Evolutionary conservation across 768 basidiomycete species (phyloP).

Genomic region (Mycena latifolia): DNA sequence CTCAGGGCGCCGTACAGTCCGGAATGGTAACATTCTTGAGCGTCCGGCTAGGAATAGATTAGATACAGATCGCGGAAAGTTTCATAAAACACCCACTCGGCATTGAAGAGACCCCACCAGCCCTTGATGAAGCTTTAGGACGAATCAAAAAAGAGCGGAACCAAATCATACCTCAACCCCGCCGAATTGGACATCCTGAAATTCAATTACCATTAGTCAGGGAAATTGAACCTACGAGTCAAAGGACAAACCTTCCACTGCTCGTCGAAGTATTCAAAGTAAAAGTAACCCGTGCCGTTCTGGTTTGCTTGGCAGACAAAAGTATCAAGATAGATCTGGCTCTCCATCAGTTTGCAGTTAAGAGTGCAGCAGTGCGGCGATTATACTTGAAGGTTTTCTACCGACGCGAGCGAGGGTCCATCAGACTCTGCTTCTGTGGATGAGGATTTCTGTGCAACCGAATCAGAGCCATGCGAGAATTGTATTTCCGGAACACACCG

Average conservation of each 20-base stretch:
- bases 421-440: conserved; percentile 70
- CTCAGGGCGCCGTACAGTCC: conserved; percentile 52
- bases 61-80: background rate
- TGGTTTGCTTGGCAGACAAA: conserved; percentile 90
- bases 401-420: conserved; percentile 75
- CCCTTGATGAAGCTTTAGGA: conserved; percentile 26
- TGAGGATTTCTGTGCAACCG: conserved; percentile 73
- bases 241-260: conserved; percentile 75
- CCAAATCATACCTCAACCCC: conserved; percentile 31
- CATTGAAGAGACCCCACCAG: conserved; percentile 42
- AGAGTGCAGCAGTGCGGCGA: background rate
- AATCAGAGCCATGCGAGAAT: background rate
- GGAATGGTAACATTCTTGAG: conserved; percentile 82
- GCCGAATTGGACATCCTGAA: conserved; percentile 69
- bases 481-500: conserved; percentile 55
- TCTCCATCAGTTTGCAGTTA: background rate
- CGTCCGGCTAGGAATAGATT: conserved; percentile 62
- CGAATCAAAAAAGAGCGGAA: background rate
- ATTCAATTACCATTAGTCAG: conserved; percentile 6
- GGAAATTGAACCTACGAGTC: background rate
- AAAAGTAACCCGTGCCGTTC: conserved; percentile 90
- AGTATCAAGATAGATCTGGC: conserved; percentile 82
- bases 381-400: conserved; percentile 68
- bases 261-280: conserved; percentile 83
- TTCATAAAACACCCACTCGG: conserved; percentile 31